Conservation (phyloP, 2,329 filamentous ascomycete genomes). For the Colletotrichum sp. region DNA sequence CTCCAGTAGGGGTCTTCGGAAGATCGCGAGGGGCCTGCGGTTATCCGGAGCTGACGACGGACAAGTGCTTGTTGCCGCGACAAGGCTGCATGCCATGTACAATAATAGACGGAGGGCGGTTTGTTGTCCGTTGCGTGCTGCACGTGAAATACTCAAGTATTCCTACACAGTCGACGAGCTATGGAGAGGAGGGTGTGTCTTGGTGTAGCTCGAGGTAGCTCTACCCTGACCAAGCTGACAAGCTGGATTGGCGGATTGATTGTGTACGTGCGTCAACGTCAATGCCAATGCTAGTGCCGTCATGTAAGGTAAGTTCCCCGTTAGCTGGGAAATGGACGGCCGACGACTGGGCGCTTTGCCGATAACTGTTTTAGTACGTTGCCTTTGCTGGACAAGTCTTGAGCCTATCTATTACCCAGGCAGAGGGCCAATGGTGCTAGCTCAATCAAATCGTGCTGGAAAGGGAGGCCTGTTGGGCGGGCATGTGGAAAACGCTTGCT, state of each 20-base stretch:
- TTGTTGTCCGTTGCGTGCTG: not conserved
- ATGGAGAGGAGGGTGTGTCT: not conserved
- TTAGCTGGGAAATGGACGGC: not conserved
- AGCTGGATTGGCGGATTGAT: not conserved
- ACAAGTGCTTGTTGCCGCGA: not conserved
- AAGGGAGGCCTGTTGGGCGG: not conserved
- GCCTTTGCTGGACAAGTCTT: not conserved
- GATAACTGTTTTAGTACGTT: not conserved
- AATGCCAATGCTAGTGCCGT: conserved; percentile 3
- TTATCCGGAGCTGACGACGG: conserved; percentile 12
- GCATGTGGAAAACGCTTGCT: not conserved
- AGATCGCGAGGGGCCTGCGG: conserved; percentile 2
- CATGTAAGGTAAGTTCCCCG: not conserved
- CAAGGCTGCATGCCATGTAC: conserved; percentile 13
- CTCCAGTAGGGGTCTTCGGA: conserved; percentile 11
- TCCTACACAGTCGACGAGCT: not conserved
- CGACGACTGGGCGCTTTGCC: not conserved
- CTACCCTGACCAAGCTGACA: not conserved
- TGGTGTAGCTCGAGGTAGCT: not conserved
- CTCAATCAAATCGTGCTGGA: not conserved
- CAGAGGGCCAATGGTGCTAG: not conserved
- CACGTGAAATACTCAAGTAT: not conserved
- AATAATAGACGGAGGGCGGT: not conserved
- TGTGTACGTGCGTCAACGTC: conserved; percentile 6
- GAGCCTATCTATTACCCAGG: not conserved